Evolutionary conservation across 1,139 yeast species (phyloP).

Genomic region (Pneumocystis canis): DNA sequence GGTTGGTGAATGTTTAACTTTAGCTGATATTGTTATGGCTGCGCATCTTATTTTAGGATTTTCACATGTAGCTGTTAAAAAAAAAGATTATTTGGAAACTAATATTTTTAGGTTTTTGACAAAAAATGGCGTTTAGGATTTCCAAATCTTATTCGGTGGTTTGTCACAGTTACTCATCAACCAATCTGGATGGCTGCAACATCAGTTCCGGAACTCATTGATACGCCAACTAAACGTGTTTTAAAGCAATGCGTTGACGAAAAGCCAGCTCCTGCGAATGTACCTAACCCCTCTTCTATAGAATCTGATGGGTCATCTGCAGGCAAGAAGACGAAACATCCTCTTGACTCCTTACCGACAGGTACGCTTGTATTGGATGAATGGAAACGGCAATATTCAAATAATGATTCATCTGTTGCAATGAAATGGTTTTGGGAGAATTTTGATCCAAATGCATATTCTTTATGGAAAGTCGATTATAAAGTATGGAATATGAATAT

Average conservation of each 20-base stretch:
- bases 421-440: constrained; percentile 98
- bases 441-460: constrained; percentile 66
- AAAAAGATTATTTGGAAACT: background rate
- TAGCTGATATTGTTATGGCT: constrained; percentile 69
- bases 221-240: constrained; percentile 34
- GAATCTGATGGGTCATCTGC: constrained; percentile 26
- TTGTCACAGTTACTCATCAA: constrained; percentile 49
- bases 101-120: constrained; percentile 40
- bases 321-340: constrained; percentile 63
- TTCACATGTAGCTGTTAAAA: constrained; percentile 20
- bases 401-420: constrained; percentile 88
- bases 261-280: constrained; percentile 9
- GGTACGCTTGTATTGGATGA: constrained; percentile 65
- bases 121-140: constrained; percentile 57
- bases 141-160: constrained; percentile 80
- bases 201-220: constrained; percentile 15
- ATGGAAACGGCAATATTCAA: constrained; percentile 95
- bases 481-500: constrained; percentile 24
- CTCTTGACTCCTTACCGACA: constrained; percentile 63
- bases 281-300: constrained; percentile 22
- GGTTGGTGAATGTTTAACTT: constrained; percentile 76
- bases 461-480: constrained; percentile 89
- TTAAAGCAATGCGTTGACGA: constrained; percentile 66
- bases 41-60: constrained; percentile 50
- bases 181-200: constrained; percentile 38